Evolutionary conservation across 352 stramenopile genomes (phyloP), one percentile per base, ranked within the genome.

Genomic region (Elongisporangium senticosum): DNA sequence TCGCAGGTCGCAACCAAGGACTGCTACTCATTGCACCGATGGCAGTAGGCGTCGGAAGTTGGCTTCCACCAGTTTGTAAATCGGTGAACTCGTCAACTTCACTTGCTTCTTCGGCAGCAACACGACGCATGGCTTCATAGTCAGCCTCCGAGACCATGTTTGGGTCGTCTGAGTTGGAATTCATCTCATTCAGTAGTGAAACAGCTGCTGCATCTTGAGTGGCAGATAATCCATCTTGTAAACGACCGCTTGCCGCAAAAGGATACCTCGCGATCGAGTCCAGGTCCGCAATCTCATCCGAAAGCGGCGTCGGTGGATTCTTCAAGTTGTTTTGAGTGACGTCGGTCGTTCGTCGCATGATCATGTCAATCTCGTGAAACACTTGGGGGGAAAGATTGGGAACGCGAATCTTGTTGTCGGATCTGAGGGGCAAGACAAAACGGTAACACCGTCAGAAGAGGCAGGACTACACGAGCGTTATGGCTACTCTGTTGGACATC

Each of bases 281-380:
- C 11, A 43, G 33, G 33, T 43, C 33, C 13, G 33, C 33, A 17
- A 43, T 43, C 8, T 43, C 33, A 53, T 53, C 49, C 49, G 22
- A 53, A 21, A 26, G 8, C 49, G 49, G 49, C 22, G 49, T 26
- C 49, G 19, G 20, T 19, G 56, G 51, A 28, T 63, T 61, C 21
- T 67, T 54, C 15, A 58, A 53, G 19, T 23, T 64, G 37, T 52
- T 53, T 64, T 70, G 62, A 26, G 62, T 68, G 43, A 59, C 52
- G 11, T 72, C 63, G 14, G 61, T 71, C 51, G 71, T 73, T 47
- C 68, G 63, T 33, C 50, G 63, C 68, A 81, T 75, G 47, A 81
- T 59, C 60, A 71, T 65, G 23, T 77, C 61, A 23, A 81, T 69
- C 49, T 81, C 67, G 26, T 72, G 63, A 64, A 72, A 81, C 20